These are phyloP conservation scores for Polytrichum formosum DNA, from an alignment of 225 moss, liverwort and hornwort species.

Conservation along the genomic window DNA sequence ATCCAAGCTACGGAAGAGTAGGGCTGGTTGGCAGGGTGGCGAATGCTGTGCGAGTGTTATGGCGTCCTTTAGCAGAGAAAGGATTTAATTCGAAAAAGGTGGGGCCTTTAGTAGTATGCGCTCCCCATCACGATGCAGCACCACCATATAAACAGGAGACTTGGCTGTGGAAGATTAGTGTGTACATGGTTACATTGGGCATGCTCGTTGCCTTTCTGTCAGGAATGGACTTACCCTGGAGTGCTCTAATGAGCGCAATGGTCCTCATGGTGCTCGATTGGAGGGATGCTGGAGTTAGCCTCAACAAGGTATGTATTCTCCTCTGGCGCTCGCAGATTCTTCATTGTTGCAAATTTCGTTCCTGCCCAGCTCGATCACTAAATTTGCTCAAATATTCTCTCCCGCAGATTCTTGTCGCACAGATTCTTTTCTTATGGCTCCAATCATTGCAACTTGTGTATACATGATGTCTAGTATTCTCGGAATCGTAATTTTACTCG, in stretches of 20 bases:
- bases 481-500: too few species aligned
- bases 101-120: not conserved
- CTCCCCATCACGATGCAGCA: not conserved
- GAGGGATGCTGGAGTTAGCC: conserved; percentile 82
- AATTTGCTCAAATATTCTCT: not conserved
- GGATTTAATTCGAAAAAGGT: too few species aligned
- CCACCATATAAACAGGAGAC: not conserved
- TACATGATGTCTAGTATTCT: too few species aligned
- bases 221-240: conserved; percentile 81
- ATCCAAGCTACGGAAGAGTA: not conserved
- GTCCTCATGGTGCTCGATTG: conserved; percentile 71
- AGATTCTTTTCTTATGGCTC: too few species aligned
- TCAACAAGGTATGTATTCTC: conserved; percentile 48
- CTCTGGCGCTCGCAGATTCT: not conserved
- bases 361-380: conserved; percentile 5
- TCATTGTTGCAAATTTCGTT: not conserved
- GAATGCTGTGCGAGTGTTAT: not conserved
- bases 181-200: conserved; percentile 72
- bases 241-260: conserved; percentile 71
- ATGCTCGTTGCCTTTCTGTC: conserved; percentile 81
- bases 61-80: too few species aligned
- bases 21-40: not conserved
- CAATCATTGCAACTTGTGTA: too few species aligned
- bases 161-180: conserved; percentile 40
- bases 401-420: not conserved